Percentiles rank a stretch among this genome's conserved stretches.
phyloP scores from a whole-genome alignment of 2,329 filamentous ascomycete species.

The Aspergillus brasiliensis region DNA sequence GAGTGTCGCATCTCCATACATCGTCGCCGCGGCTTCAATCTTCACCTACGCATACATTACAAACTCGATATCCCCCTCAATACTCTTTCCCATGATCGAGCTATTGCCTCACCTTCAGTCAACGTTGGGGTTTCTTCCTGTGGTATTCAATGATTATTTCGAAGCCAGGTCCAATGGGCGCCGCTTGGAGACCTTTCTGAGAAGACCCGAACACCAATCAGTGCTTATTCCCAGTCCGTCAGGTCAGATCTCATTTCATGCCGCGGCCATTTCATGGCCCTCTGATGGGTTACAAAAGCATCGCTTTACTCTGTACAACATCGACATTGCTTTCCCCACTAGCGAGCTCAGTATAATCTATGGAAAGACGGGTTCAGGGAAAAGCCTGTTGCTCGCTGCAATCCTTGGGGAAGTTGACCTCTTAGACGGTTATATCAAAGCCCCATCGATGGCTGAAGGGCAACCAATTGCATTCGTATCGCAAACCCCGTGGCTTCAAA shows the following conservation, averaged over 20 bases:
- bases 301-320: slow-evolving; percentile 51
- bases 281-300: not conserved
- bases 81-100: not conserved
- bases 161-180: not conserved
- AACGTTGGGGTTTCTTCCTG: not conserved
- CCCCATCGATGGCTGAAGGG: not conserved
- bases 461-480: not conserved
- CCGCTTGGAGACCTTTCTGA: not conserved
- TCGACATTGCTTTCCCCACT: slow-evolving; percentile 67
- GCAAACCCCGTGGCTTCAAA: not conserved
- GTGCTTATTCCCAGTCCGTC: not conserved
- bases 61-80: not conserved
- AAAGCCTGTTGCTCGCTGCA: slow-evolving; percentile 71
- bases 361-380: slow-evolving; percentile 74
- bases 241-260: not conserved
- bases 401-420: slow-evolving; percentile 64
- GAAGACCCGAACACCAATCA: not conserved
- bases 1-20: not conserved
- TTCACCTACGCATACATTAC: not conserved
- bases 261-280: not conserved
- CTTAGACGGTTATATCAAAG: not conserved
- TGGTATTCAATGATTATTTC: not conserved
- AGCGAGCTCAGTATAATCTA: slow-evolving; percentile 72
- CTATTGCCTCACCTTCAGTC: not conserved
- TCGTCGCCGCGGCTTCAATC: not conserved